Base-by-base conservation (phyloP, 805 yeast genomes). In the Suhomyces canberraensis region DNA sequence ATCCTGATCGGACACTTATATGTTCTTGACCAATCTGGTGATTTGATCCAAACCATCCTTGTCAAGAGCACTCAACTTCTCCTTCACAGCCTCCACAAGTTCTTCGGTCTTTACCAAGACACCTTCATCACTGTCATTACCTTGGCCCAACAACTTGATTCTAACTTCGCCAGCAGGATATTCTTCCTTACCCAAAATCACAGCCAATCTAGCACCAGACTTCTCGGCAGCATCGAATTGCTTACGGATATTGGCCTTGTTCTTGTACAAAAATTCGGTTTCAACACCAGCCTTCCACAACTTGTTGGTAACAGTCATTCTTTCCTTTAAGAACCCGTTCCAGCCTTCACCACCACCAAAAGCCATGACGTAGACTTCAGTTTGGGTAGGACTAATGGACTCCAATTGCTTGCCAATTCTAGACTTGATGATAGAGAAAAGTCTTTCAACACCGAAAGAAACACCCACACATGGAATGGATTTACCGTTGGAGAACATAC, bases 171-270 rank as follows among this genome's bases (percentile, higher is more conserved):
- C 96, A 46, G 76, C 79, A 14, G 79, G 76, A 52, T 66, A 89
- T 65, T 93, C 98, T 60, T 93, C 97, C 60, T 91, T 95, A 52
- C 98, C 98, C 39, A 93, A 71, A 48, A 93, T 93, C 29, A 93
- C 95, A 9, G 93, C 96, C 30, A 89, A 51, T 41, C 89, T 82
- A 51, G 95, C 87, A 16, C 96, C 98, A 2, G 88, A 70, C 64
- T 87, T 90, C 52, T 93, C 98, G 29, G 98, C 98, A 34, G 96
- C 95, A 52, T 91, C 98, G 47, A 93, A 93, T 67, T 93, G 98
- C 63, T 91, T 93, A 61, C 95, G 83, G 40, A 89, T 84, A 61
- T 93, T 93, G 38, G 95, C 95, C 70, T 93, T 93, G 38, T 87
- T 76, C 65, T 93, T 93, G 71, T 87, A 93, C 44, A 91, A 73